Base-by-base conservation (phyloP, 495 filamentous ascomycete species). In the Neurospora sp. region DNA sequence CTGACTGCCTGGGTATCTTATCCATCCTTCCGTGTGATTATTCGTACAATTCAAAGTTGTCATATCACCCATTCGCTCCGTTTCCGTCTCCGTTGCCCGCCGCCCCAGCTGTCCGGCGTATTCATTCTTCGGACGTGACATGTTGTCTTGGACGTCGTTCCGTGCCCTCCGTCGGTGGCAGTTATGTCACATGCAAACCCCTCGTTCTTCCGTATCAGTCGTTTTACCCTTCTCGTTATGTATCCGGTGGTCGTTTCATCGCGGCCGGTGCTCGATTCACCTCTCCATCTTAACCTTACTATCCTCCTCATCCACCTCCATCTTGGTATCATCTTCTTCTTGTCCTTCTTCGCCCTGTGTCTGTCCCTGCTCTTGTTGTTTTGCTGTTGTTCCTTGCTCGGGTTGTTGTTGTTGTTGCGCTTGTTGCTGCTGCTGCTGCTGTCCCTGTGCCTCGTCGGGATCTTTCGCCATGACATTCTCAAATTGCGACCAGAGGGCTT, bases 401-500 rank as follows among this genome's bases (percentile, higher is more conserved):
- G 75, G 68, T 35, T 35, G 31, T 35, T 35, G 31, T 35, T 82
- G 80, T 14, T 81, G 81, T 37, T 81, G 81, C 42, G 76, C 75
- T 22, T 74, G 76, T 20, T 76, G 71, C 48, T 83, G 80, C 16
- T 81, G 81, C 31, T 81, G 81, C 40, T 78, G 80, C 68, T 73
- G 79, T 39, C 82, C 78, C 48, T 84, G 82, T 31, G 82, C 82
- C 74, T 89, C 27, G 5, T 37, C 89, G 0, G 84, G 82, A 46
- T 92, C 90, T 74, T 90, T 91, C 20, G 89, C 93, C 95, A 98
- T 98, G 74, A 98, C 94, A 71, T 91, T 91, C 85, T 99, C 96
- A 78, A 99, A 99, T 73, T 96, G 93, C 41, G 91, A 94, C 96
- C 96, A 99, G 41, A 99, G 87, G 37, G 93, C 93, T 82, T 99